Evolutionary conservation across 129 eudicot species (phyloP).

Genomic region (Solidago caesia): DNA sequence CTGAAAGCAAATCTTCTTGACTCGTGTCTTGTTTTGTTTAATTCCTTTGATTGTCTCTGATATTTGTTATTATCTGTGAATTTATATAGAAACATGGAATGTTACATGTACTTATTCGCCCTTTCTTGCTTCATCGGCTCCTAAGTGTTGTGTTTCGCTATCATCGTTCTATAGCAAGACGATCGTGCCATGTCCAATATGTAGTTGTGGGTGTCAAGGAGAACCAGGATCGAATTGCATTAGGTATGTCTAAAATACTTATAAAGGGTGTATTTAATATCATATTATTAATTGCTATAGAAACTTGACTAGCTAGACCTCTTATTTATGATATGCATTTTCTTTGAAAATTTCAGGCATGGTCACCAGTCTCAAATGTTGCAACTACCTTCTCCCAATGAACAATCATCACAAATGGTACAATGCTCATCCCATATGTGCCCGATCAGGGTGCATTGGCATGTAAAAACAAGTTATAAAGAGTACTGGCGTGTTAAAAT

Average conservation of each 20-base stretch:
- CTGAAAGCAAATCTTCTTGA: too few relatives aligned
- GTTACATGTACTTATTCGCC: conserved; percentile 75
- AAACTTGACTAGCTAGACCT: too few relatives aligned
- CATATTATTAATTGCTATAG: too few relatives aligned
- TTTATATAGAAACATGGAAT: conserved; percentile 60
- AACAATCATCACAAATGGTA: conserved; percentile 43
- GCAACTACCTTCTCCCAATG: conserved; percentile 37
- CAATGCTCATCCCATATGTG: conserved; percentile 69
- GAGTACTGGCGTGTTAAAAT: conserved; percentile 81
- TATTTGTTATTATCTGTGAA: background rate
- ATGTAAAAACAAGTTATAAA: conserved; percentile 66
- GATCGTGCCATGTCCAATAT: conserved; percentile 58
- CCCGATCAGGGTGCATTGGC: conserved; percentile 81
- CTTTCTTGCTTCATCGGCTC: conserved; percentile 63
- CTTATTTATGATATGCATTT: too few relatives aligned
- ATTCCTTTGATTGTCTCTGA: background rate
- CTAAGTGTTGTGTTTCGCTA: conserved; percentile 77
- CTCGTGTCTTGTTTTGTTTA: too few relatives aligned
- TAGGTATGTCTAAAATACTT: conserved; percentile 32
- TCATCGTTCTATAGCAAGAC: conserved; percentile 67
- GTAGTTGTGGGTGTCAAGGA: conserved; percentile 70
- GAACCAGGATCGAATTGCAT: conserved; percentile 52
- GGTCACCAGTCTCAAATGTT: conserved; percentile 43
- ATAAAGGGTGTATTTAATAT: too few relatives aligned
- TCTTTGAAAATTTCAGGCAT: conserved; percentile 29